A percentile compares a stretch with the other conserved stretches of the same genome.
phyloP scores from a whole-genome alignment of 495 filamentous ascomycete species.

The Xylaria telfairii region DNA sequence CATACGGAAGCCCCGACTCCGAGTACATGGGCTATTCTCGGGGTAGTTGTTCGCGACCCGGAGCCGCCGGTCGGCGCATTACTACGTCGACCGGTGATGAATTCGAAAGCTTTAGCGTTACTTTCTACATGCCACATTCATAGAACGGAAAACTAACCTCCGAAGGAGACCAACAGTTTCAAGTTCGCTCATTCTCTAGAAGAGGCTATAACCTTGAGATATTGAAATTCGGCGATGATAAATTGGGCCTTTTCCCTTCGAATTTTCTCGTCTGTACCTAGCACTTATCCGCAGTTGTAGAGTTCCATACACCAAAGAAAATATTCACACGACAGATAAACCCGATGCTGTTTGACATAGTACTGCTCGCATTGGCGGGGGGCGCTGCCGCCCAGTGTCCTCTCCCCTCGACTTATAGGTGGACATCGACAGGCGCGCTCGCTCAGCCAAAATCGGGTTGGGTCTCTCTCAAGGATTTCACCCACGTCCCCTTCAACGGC shows the following conservation, averaged over 20 bases:
- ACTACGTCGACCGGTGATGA: not conserved
- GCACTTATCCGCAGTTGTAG: too few species aligned
- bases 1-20: not conserved
- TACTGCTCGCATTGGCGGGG: constrained; percentile 34
- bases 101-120: too few species aligned
- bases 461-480: constrained; percentile 65
- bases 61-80: not conserved
- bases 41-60: constrained; percentile 9
- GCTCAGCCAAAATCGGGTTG: constrained; percentile 58
- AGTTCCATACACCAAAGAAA: constrained; percentile 26
- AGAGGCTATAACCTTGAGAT: not conserved
- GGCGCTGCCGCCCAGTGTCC: constrained; percentile 44
- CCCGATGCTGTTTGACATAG: constrained; percentile 14
- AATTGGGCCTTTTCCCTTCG: not conserved
- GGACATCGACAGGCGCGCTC: constrained; percentile 58
- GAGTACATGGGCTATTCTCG: not conserved
- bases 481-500: constrained; percentile 56
- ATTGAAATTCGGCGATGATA: not conserved
- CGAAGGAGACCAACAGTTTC: not conserved
- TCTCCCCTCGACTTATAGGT: constrained; percentile 62
- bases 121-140: not conserved
- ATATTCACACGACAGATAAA: constrained; percentile 12
- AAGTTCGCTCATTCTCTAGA: not conserved
- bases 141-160: not conserved
- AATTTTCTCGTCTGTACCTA: not conserved